These are phyloP conservation scores for Moesziomyces sp. DNA, from an alignment of 1,284 basidiomycete species.

Conservation along the genomic window DNA sequence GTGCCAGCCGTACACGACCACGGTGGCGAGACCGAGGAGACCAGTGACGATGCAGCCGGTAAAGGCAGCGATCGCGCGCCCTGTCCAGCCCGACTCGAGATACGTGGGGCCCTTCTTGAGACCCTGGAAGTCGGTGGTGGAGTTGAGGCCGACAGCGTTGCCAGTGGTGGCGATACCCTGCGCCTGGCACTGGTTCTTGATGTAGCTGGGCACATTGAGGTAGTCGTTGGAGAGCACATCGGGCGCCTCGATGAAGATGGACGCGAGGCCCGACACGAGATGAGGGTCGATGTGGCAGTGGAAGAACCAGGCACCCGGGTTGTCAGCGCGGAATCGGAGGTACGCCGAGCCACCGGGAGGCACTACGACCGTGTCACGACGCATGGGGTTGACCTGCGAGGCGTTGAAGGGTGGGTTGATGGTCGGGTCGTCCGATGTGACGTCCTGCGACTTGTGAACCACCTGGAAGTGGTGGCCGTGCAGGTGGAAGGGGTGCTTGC, in stretches of 20 bases:
- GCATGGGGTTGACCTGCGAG: constrained; percentile 72
- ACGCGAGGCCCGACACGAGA: constrained; percentile 77
- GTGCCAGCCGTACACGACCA: constrained; percentile 78
- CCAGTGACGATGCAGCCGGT: constrained; percentile 85
- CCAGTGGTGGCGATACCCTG: constrained; percentile 72
- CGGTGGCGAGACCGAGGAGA: constrained; percentile 80
- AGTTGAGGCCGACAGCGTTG: constrained; percentile 62
- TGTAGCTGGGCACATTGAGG: constrained; percentile 71
- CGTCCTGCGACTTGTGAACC: constrained; percentile 76
- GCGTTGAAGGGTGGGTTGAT: constrained; percentile 83
- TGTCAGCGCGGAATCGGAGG: constrained; percentile 55
- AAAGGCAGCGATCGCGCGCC: constrained; percentile 77
- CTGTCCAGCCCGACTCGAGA: constrained; percentile 57
- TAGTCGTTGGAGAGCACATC: constrained; percentile 68
- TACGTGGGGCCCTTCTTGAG: constrained; percentile 37
- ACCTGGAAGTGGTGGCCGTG: constrained; percentile 52
- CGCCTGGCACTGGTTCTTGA: constrained; percentile 79
- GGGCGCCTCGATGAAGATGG: constrained; percentile 81
- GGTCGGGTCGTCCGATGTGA: constrained; percentile 80
- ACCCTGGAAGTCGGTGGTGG: constrained; percentile 51
- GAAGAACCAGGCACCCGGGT: constrained; percentile 60
- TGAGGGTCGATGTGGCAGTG: constrained; percentile 62
- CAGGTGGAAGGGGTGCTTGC: constrained; percentile 50
- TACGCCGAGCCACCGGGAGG: constrained; percentile 53
- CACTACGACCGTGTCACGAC: constrained; percentile 68